phyloP scores from a whole-genome alignment of 352 stramenopile genomes.

The Blastocystis hominis region DNA sequence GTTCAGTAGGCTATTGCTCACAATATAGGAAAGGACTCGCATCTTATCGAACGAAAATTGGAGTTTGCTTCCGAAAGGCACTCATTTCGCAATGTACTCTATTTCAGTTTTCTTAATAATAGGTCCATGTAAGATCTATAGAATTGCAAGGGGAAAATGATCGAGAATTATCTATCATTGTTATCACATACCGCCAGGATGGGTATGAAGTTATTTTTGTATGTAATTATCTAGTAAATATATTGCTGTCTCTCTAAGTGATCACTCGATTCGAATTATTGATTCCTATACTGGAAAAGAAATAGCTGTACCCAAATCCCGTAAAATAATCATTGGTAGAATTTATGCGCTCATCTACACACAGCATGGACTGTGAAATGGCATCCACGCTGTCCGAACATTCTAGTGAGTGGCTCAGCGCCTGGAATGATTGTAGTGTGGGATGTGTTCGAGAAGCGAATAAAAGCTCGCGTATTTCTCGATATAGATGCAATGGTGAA shows the following conservation, averaged over 20 bases:
- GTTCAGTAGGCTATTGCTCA: not conserved
- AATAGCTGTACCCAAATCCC: not conserved
- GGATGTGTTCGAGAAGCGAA: conserved; percentile 58
- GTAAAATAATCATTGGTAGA: conserved; percentile 62
- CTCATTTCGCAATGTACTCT: not conserved
- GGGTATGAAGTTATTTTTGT: not conserved
- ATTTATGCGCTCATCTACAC: conserved; percentile 71
- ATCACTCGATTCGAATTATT: conserved; percentile 96
- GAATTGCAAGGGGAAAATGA: not conserved
- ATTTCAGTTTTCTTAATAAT: not conserved
- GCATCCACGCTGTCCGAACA: conserved; percentile 79
- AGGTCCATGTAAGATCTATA: not conserved
- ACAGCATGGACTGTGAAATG: conserved; percentile 94
- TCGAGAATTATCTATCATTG: not conserved
- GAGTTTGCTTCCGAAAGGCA: not conserved
- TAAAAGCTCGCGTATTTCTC: not conserved
- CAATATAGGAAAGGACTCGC: not conserved
- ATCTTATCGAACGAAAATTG: not conserved
- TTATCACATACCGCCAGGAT: not conserved
- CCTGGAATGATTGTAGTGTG: conserved; percentile 80
- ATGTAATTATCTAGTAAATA: conserved; percentile 58
- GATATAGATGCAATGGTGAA: not conserved
- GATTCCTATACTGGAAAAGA: conserved; percentile 73
- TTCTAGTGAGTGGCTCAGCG: conserved; percentile 88
- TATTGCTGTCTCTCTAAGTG: conserved; percentile 89